phyloP scores from a whole-genome alignment of 2,329 filamentous ascomycete genomes.

The Penicillium sp. region DNA sequence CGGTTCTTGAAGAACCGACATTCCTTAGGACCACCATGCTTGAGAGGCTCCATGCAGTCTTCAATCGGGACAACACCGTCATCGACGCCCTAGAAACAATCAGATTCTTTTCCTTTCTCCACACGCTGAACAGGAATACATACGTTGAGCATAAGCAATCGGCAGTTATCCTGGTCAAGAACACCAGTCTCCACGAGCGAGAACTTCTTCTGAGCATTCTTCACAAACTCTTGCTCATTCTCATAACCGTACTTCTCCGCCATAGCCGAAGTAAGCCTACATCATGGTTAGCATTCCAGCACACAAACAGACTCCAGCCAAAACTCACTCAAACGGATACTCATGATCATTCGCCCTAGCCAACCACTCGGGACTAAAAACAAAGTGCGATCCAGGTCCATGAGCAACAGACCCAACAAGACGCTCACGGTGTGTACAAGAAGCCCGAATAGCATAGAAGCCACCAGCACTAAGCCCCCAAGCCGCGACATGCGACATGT shows the following conservation, averaged over 20 bases:
- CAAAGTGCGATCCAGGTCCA: slow-evolving; percentile 62
- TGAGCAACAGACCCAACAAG: slow-evolving; percentile 60
- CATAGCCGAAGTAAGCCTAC: slow-evolving; percentile 53
- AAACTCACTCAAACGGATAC: slow-evolving; percentile 57
- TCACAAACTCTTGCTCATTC: slow-evolving; percentile 55
- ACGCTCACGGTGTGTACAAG: slow-evolving; percentile 60
- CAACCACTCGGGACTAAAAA: slow-evolving; percentile 60
- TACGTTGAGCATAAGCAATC: slow-evolving; percentile 61
- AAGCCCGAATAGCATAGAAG: slow-evolving; percentile 66
- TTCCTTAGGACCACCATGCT: slow-evolving; percentile 65
- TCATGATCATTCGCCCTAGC: slow-evolving; percentile 63
- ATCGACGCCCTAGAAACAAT: slow-evolving; percentile 50
- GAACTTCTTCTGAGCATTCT: slow-evolving; percentile 58
- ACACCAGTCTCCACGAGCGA: slow-evolving; percentile 61
- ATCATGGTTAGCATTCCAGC: background rate
- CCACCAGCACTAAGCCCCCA: slow-evolving; percentile 67
- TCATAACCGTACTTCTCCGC: slow-evolving; percentile 62
- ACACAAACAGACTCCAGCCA: background rate
- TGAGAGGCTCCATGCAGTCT: slow-evolving; percentile 62
- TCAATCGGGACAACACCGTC: slow-evolving; percentile 68
- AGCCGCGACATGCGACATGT: slow-evolving; percentile 56
- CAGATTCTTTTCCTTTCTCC: background rate
- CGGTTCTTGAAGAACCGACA: slow-evolving; percentile 59
- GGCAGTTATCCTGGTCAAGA: slow-evolving; percentile 53
- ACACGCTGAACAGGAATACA: slow-evolving; percentile 14